A percentile compares a stretch with the other conserved stretches of the same genome.
phyloP scores from a whole-genome alignment of 441 rosid genomes.

The Biscutella auriculata region DNA sequence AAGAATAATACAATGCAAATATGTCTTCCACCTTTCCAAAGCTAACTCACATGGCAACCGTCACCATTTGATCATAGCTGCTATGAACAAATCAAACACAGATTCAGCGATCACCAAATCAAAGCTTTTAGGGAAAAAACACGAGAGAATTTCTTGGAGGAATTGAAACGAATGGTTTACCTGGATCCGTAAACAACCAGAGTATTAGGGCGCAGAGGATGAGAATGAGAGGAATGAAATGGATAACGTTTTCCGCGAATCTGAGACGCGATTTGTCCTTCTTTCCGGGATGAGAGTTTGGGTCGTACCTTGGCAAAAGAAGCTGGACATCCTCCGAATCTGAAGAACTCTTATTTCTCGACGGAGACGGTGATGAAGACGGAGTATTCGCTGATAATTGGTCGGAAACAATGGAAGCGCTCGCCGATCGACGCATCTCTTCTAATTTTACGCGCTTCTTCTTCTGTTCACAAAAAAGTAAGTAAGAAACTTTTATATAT shows the following conservation, averaged over 20 bases:
- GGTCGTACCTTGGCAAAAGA: slow-evolving; percentile 48
- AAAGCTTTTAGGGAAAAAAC: too few species aligned
- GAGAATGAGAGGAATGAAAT: slow-evolving; percentile 61
- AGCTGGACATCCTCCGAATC: slow-evolving; percentile 8
- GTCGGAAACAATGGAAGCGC: slow-evolving; percentile 35
- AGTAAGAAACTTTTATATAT: background rate
- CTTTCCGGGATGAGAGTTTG: slow-evolving; percentile 49
- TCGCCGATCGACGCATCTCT: slow-evolving; percentile 57
- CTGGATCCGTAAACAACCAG: slow-evolving; percentile 63
- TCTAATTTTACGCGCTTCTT: slow-evolving; percentile 10
- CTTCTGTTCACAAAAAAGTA: background rate
- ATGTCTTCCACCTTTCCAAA: background rate
- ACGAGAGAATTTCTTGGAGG: background rate
- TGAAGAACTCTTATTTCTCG: background rate
- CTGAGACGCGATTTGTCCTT: slow-evolving; percentile 47
- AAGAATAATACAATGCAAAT: background rate
- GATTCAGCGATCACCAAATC: too few species aligned
- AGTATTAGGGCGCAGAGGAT: slow-evolving; percentile 52
- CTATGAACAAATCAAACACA: background rate
- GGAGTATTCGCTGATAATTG: slow-evolving; percentile 17
- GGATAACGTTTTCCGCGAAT: slow-evolving; percentile 70
- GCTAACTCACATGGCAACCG: background rate
- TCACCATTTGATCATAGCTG: slow-evolving; percentile 4
- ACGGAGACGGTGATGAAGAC: slow-evolving; percentile 14
- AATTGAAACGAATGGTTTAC: slow-evolving; percentile 8